These are phyloP conservation scores for Penicillium sp. DNA, from an alignment of 2,329 filamentous ascomycete species.

Conservation along the genomic window DNA sequence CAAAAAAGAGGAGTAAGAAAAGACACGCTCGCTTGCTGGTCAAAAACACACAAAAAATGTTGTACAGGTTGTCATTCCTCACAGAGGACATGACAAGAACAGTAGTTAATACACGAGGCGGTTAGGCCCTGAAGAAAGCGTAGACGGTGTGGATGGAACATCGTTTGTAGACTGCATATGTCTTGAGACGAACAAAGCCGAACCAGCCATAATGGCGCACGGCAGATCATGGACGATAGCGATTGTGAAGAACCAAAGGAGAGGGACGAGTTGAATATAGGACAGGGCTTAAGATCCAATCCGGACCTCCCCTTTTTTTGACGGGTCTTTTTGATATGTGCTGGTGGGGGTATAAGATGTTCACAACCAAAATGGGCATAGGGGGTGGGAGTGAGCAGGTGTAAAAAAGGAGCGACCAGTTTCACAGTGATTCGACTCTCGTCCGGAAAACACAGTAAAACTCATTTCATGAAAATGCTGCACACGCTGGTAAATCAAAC, in stretches of 20 bases:
- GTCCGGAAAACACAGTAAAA: constrained; percentile 19
- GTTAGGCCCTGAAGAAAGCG: neutral
- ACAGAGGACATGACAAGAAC: constrained; percentile 7
- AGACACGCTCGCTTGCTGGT: constrained; percentile 18
- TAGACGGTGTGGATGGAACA: constrained; percentile 17
- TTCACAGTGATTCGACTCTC: constrained; percentile 15
- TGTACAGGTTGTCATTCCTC: constrained; percentile 14
- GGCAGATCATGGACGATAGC: neutral
- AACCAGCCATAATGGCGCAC: constrained; percentile 15
- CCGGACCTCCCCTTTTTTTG: constrained; percentile 2
- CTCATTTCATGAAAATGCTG: constrained; percentile 17
- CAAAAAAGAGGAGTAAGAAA: neutral
- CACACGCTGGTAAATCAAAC: constrained; percentile 22
- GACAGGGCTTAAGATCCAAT: constrained; percentile 4
- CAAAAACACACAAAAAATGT: constrained; percentile 5
- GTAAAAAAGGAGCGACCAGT: constrained; percentile 14
- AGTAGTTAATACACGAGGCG: constrained; percentile 1
- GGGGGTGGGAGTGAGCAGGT: constrained; percentile 6
- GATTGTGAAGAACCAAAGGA: constrained; percentile 8
- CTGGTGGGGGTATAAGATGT: constrained; percentile 4
- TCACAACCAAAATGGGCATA: neutral
- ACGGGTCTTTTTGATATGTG: neutral
- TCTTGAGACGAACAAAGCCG: constrained; percentile 13
- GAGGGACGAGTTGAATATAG: neutral
- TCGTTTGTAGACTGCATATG: constrained; percentile 23